Conservation (phyloP, 2,329 filamentous ascomycete genomes). For the Sarocladiaceae sp. region DNA sequence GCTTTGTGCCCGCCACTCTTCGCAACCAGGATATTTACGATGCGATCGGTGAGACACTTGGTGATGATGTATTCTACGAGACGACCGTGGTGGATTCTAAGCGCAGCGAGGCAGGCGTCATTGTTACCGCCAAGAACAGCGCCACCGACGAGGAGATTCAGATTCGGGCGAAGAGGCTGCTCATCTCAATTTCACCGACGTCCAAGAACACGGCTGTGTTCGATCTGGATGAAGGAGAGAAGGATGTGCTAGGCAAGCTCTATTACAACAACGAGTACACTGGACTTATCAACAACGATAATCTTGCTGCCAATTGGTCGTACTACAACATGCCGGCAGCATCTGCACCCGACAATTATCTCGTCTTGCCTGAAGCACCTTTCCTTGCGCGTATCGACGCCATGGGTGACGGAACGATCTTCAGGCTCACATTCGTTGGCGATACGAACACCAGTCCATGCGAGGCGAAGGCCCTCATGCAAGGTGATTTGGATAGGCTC, state of each 20-base stretch:
- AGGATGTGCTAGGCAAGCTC: constrained; percentile 28
- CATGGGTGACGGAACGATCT: constrained; percentile 24
- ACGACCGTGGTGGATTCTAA: constrained; percentile 26
- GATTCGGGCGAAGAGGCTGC: constrained; percentile 28
- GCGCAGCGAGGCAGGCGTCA: constrained; percentile 20
- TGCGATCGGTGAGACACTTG: constrained; percentile 27
- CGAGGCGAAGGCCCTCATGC: constrained; percentile 21
- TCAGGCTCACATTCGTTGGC: constrained; percentile 25
- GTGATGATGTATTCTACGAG: constrained; percentile 30
- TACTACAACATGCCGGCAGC: constrained; percentile 13
- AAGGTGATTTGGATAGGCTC: constrained; percentile 21
- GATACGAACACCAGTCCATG: constrained; percentile 15
- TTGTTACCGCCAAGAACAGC: constrained; percentile 20
- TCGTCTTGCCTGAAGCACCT: constrained; percentile 15
- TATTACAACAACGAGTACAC: constrained; percentile 26
- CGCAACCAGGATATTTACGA: constrained; percentile 37
- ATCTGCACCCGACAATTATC: constrained; percentile 16
- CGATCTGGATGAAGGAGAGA: constrained; percentile 26
- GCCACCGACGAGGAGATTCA: constrained; percentile 17
- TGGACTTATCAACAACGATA: constrained; percentile 22
- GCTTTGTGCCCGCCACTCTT: constrained; percentile 28
- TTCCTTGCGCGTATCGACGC: constrained; percentile 22
- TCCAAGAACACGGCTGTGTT: constrained; percentile 25
- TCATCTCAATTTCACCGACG: constrained; percentile 30
- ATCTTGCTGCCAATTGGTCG: constrained; percentile 18